Evolutionary conservation across 768 basidiomycete genomes (phyloP).

Genomic region (Artomyces pyxidatus): DNA sequence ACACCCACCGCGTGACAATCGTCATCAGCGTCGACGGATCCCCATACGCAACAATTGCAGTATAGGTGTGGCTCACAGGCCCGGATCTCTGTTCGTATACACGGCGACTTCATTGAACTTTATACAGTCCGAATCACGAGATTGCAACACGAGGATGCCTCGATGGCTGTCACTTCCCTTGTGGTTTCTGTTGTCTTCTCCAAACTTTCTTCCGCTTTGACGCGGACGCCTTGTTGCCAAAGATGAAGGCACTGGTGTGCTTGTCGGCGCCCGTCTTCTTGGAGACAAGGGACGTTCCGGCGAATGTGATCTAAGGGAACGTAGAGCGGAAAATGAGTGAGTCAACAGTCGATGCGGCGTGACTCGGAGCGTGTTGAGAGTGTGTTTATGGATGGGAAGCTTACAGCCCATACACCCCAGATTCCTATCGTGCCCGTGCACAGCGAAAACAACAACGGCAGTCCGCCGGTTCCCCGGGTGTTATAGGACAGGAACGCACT

Average conservation of each 20-base stretch:
- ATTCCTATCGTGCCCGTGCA: slow-evolving; percentile 45
- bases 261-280: slow-evolving; percentile 78
- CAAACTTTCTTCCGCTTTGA: slow-evolving; percentile 27
- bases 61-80: no score
- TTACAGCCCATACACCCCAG: slow-evolving; percentile 68
- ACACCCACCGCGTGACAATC: no score
- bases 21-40: no score
- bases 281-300: slow-evolving; percentile 46
- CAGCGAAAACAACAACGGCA: slow-evolving; percentile 44
- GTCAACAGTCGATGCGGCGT: not conserved
- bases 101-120: no score
- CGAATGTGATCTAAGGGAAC: slow-evolving; percentile 67
- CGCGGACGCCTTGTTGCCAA: slow-evolving; percentile 53
- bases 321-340: slow-evolving; percentile 1
- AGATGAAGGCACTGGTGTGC: slow-evolving; percentile 70
- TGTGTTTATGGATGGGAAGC: slow-evolving; percentile 15
- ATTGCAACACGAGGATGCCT: no score
- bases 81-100: no score
- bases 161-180: not conserved
- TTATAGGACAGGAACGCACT: slow-evolving; percentile 65
- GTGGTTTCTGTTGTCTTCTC: slow-evolving; percentile 18
- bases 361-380: not conserved
- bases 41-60: no score
- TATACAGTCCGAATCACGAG: not conserved
- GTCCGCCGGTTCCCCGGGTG: slow-evolving; percentile 44